These are phyloP conservation scores for Penicillium hordei DNA, from an alignment of 2,329 filamentous ascomycete genomes.

Conservation along the genomic window DNA sequence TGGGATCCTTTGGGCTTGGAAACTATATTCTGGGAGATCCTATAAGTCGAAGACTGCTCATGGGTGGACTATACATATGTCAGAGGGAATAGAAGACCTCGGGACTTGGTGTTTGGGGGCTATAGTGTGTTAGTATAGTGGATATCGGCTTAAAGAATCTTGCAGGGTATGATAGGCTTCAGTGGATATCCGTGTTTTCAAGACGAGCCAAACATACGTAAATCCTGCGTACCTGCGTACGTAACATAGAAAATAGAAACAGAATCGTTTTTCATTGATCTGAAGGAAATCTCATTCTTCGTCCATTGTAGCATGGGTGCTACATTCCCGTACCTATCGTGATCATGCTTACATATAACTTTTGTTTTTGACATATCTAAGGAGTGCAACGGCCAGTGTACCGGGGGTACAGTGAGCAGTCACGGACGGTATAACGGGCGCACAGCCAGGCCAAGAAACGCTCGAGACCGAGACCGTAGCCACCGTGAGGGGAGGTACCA, in stretches of 20 bases:
- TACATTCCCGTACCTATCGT: constrained; percentile 7
- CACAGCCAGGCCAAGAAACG: constrained; percentile 70
- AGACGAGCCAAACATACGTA: background rate
- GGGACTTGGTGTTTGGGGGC: background rate
- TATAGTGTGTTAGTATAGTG: too few species aligned
- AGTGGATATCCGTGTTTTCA: background rate
- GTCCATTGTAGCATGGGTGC: constrained; percentile 6
- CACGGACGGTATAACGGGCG: constrained; percentile 64
- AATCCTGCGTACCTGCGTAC: background rate
- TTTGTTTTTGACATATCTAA: constrained; percentile 27
- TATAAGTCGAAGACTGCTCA: background rate
- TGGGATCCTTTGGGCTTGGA: background rate
- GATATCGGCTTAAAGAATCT: background rate
- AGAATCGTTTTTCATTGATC: background rate
- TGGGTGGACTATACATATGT: background rate
- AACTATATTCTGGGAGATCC: background rate
- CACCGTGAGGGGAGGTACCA: constrained; percentile 86
- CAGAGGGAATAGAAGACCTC: background rate
- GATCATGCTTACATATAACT: constrained; percentile 10
- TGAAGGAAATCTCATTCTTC: background rate
- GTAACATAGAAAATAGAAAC: background rate
- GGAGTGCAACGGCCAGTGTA: constrained; percentile 54
- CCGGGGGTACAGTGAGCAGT: constrained; percentile 54
- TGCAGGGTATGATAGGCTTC: background rate
- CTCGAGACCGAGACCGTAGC: constrained; percentile 90